These are phyloP conservation scores for Ligustrum vulgare DNA, from an alignment of 257 asterid species.

Conservation along the genomic window DNA sequence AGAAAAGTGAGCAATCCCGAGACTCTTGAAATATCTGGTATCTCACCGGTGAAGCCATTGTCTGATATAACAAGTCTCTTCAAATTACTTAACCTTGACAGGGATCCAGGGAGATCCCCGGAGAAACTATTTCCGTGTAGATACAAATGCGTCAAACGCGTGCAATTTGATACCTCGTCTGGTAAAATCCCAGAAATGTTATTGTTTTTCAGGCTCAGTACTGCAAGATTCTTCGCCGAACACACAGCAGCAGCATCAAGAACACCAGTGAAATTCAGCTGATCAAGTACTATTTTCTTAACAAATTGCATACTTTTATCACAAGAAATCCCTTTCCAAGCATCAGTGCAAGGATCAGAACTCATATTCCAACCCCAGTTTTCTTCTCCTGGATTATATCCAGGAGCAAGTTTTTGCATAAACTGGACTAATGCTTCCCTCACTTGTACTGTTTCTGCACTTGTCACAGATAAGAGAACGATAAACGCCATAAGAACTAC, in stretches of 20 bases:
- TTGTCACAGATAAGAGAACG: constrained; percentile 24
- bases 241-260: constrained; percentile 58
- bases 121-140: constrained; percentile 45
- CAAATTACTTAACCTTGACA: constrained; percentile 46
- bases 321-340: constrained; percentile 66
- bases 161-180: constrained; percentile 56
- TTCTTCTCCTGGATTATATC: constrained; percentile 21
- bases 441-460: constrained; percentile 50
- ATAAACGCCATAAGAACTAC: constrained; percentile 14
- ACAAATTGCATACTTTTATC: constrained; percentile 27
- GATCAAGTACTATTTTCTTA: constrained; percentile 51
- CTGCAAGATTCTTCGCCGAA: constrained; percentile 34
- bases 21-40: constrained; percentile 59
- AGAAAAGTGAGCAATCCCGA: constrained; percentile 62
- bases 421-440: constrained; percentile 48
- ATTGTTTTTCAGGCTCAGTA: constrained; percentile 59
- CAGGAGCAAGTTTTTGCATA: constrained; percentile 47
- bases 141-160: constrained; percentile 53
- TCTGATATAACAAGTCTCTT: constrained; percentile 47
- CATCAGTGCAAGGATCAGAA: constrained; percentile 62
- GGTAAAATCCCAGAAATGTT: constrained; percentile 42
- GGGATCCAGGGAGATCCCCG: constrained; percentile 49
- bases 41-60: constrained; percentile 56
- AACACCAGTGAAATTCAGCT: constrained; percentile 44
- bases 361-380: constrained; percentile 63